Evolutionary conservation across 768 basidiomycete genomes (phyloP).

Genomic region (Calocera viscosa): DNA sequence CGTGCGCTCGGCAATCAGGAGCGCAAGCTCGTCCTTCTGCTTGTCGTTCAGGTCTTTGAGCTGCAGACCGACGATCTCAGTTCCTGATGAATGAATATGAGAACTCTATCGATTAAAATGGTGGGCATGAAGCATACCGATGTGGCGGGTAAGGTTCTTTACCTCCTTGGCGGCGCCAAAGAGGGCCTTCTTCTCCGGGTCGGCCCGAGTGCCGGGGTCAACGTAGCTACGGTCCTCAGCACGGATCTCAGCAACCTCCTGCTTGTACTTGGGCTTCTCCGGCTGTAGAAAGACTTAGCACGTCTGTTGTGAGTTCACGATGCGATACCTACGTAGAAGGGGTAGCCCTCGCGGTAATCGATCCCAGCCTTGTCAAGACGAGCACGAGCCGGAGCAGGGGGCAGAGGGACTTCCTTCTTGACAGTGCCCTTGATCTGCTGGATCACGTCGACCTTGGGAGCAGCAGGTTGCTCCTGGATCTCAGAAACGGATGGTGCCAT

Average conservation of each 20-base stretch:
- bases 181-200: slow-evolving; percentile 23
- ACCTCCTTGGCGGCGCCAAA: slow-evolving; percentile 25
- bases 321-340: neutral
- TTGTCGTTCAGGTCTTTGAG: slow-evolving; percentile 21
- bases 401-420: slow-evolving; percentile 7
- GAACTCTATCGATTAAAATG: too few relatives aligned
- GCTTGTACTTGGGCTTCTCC: slow-evolving; percentile 9
- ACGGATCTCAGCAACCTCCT: slow-evolving; percentile 8
- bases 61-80: slow-evolving; percentile 25
- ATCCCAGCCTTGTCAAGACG: slow-evolving; percentile 8
- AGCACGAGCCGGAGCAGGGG: slow-evolving; percentile 2
- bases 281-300: neutral
- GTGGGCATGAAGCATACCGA: slow-evolving; percentile 14
- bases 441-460: neutral
- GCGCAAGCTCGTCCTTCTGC: slow-evolving; percentile 23
- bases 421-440: neutral
- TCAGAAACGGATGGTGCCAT: slow-evolving; percentile 10
- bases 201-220: slow-evolving; percentile 24
- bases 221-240: slow-evolving; percentile 9
- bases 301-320: neutral
- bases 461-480: slow-evolving; percentile 4
- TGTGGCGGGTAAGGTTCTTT: slow-evolving; percentile 18
- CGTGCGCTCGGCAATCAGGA: slow-evolving; percentile 22
- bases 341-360: slow-evolving; percentile 6
- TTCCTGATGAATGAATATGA: slow-evolving; percentile 12